These are phyloP conservation scores for Metschnikowia peoriensis DNA, from an alignment of 805 yeast species.

Conservation along the genomic window DNA sequence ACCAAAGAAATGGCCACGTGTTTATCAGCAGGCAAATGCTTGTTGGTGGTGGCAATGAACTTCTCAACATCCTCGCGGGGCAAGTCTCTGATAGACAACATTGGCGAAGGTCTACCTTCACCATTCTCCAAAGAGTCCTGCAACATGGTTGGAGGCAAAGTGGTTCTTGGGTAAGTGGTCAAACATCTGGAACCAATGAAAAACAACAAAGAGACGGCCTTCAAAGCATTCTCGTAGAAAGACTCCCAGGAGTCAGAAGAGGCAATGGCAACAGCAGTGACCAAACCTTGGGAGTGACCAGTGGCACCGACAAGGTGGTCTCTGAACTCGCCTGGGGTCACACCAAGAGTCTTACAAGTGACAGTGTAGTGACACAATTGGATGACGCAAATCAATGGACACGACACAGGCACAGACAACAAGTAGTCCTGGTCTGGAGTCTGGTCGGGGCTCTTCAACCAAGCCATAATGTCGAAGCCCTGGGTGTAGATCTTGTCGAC, in stretches of 20 bases:
- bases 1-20: conserved; percentile 87
- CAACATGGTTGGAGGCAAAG: conserved; percentile 88
- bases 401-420: conserved; percentile 87
- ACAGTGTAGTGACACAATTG: conserved; percentile 92
- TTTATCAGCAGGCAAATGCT: conserved; percentile 88
- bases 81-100: conserved; percentile 92
- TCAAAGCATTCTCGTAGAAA: conserved; percentile 66
- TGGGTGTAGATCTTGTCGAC: conserved; percentile 89
- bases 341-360: conserved; percentile 79
- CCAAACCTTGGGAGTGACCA: conserved; percentile 89
- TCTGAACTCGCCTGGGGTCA: conserved; percentile 87
- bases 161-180: conserved; percentile 87
- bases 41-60: conserved; percentile 82
- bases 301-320: conserved; percentile 68
- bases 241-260: conserved; percentile 80
- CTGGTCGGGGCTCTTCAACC: conserved; percentile 82
- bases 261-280: conserved; percentile 90
- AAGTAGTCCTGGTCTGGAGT: conserved; percentile 90
- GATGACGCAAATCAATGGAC: conserved; percentile 96
- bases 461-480: conserved; percentile 82
- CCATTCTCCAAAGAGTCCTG: conserved; percentile 90
- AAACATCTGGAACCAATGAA: conserved; percentile 92
- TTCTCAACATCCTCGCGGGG: conserved; percentile 74
- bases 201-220: conserved; percentile 82
- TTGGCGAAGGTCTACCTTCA: conserved; percentile 96